phyloP scores from a whole-genome alignment of 2,329 filamentous ascomycete genomes.

The Colletotrichum liriopes region DNA sequence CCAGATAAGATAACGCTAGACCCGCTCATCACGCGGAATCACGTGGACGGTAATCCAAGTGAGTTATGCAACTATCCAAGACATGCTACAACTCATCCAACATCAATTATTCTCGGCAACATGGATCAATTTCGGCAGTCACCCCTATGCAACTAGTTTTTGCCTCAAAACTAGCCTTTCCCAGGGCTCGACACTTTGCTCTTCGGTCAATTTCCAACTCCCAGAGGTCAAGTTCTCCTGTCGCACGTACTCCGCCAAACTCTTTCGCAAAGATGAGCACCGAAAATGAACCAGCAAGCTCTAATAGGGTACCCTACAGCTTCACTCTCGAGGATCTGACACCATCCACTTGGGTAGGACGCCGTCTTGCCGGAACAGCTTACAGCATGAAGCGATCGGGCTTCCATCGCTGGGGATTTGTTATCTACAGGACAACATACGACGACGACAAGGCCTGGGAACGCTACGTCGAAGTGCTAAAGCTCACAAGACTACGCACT shows the following conservation, averaged over 20 bases:
- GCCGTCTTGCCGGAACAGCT: not conserved
- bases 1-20: no score
- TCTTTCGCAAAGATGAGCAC: conserved; percentile 8
- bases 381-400: not conserved
- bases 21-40: no score
- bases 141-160: not conserved
- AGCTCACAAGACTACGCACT: not conserved
- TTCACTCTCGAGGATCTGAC: conserved; percentile 5
- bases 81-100: not conserved
- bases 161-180: not conserved
- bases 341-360: not conserved
- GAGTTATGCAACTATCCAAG: no score
- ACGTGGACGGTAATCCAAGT: no score
- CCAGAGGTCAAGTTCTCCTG: not conserved
- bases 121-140: not conserved
- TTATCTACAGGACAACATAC: conserved; percentile 43
- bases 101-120: not conserved
- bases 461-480: conserved; percentile 7
- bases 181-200: not conserved
- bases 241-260: no score
- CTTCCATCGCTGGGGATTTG: conserved; percentile 42
- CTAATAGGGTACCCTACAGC: not conserved
- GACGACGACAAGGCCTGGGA: conserved; percentile 36
- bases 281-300: not conserved
- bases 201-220: not conserved